These are phyloP conservation scores for Mangifera indica DNA, from an alignment of 345 rosid species.

Conservation along the genomic window DNA sequence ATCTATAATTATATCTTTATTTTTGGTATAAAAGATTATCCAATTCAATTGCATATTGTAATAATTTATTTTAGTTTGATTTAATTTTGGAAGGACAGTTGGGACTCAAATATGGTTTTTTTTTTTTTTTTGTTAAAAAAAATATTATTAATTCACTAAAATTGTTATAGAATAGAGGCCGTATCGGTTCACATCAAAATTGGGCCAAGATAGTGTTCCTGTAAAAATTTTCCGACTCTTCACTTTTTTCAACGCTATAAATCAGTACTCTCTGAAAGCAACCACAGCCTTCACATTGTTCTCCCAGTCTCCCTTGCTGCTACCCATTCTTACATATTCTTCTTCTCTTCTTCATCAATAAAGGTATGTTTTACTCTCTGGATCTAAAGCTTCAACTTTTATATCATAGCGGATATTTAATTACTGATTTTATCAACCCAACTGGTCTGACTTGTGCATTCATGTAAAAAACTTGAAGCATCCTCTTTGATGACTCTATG, in stretches of 20 bases:
- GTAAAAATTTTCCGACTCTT: conserved; percentile 24
- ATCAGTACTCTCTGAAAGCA: background rate
- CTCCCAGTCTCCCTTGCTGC: background rate
- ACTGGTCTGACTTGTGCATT: background rate
- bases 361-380: conserved; percentile 20
- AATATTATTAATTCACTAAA: too few relatives aligned
- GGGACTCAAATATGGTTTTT: too few relatives aligned
- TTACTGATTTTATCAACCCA: background rate
- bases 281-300: conserved; percentile 1
- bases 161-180: background rate
- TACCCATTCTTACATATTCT: background rate
- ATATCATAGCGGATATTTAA: conserved; percentile 7
- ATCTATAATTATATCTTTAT: background rate
- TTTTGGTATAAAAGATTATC: too few relatives aligned
- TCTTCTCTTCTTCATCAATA: conserved; percentile 17
- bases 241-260: background rate
- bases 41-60: background rate
- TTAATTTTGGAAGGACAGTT: too few relatives aligned
- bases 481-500: background rate
- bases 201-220: background rate
- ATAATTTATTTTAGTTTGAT: background rate
- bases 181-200: background rate
- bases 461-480: background rate
- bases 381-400: conserved; percentile 10
- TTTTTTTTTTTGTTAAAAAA: too few relatives aligned